A percentile compares a stretch with the other conserved stretches of the same genome.
Conservation (phyloP, 345 rosid genomes). For the Populus tremula region DNA sequence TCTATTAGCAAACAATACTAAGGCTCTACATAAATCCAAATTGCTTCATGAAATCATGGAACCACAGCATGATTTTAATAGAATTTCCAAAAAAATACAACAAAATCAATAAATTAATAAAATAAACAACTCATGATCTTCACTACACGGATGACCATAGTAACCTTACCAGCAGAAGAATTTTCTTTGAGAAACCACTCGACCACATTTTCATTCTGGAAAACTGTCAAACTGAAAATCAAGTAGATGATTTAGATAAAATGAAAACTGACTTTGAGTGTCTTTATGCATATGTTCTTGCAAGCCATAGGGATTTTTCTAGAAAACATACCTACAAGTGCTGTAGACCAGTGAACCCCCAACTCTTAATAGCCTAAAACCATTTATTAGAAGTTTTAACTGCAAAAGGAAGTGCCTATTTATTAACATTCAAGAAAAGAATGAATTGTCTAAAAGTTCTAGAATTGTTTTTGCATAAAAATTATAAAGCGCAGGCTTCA, state of each 20-base stretch:
- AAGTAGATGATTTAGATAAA: slow-evolving; percentile 5
- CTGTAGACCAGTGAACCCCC: slow-evolving; percentile 86
- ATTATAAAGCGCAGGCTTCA: not conserved
- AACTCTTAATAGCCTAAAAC: slow-evolving; percentile 70
- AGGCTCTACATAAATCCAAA: not conserved
- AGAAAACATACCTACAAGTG: slow-evolving; percentile 74
- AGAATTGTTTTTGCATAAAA: not conserved
- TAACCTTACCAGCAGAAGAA: slow-evolving; percentile 58
- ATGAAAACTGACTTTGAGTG: not conserved
- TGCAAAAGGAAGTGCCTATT: slow-evolving; percentile 24
- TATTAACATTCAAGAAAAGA: not conserved
- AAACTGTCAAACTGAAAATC: slow-evolving; percentile 67
- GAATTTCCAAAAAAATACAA: not conserved
- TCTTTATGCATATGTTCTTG: not conserved
- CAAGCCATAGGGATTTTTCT: not conserved
- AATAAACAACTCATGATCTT: not conserved
- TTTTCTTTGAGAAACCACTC: slow-evolving; percentile 64
- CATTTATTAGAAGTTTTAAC: slow-evolving; percentile 80
- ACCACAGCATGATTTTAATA: not conserved
- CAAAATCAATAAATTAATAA: not conserved
- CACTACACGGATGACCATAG: not conserved
- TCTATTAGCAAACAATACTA: not conserved
- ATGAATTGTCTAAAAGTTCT: not conserved
- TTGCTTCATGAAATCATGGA: not conserved
- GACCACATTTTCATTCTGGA: slow-evolving; percentile 89